Base-by-base conservation (phyloP, 805 yeast species). In the Zygotorulaspora florentina region DNA sequence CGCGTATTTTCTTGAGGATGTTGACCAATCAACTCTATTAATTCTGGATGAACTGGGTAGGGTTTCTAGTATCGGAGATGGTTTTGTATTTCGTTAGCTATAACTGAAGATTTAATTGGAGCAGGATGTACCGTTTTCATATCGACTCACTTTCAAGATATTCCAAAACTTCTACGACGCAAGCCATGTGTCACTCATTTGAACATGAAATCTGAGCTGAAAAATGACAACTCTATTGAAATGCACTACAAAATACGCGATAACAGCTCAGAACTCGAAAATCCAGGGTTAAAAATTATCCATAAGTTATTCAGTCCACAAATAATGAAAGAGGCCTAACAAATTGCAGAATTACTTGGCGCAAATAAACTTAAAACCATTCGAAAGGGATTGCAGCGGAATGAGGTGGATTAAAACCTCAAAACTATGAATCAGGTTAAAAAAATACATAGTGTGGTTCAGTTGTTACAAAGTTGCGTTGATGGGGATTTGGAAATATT, bases 21-120 rank as follows among this genome's bases (percentile, higher is more conserved):
- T 67, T 0, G 54, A 61, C 27, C 48, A 57, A 3, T 42, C 56
- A 0, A 59, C 67, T 3, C 59, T 79, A 17, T 57, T 80, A 0
- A 64, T 79, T 1, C 59, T 79, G 28, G 85, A 80, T 55, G 84
- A 79, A 46, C 57, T 79, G 25, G 83, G 83, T 1, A 62, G 83
- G 36, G 81, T 81, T 27, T 61, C 80, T 1, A 69, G 75, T 33
- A 58, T 68, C 8, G 68, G 69, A 8, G 83, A 80, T 55, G 83
- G 83, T 72, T 77, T 42, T 67, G 82, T 1, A 68, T 80, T 2
- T 72, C 79, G 2, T 60, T 71, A 20, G 74, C 77, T 6, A 67
- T 71, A 2, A 57, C 69, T 18, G 77, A 76, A 47, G 59, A 61
- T 39, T 50, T 75, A 10, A 49, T 68, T 0, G 42, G 45, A 1